A percentile compares a stretch with the other conserved stretches of the same genome.
These are phyloP conservation scores for Madurella fahalii DNA, from an alignment of 2,329 filamentous ascomycete species.

Conservation along the genomic window DNA sequence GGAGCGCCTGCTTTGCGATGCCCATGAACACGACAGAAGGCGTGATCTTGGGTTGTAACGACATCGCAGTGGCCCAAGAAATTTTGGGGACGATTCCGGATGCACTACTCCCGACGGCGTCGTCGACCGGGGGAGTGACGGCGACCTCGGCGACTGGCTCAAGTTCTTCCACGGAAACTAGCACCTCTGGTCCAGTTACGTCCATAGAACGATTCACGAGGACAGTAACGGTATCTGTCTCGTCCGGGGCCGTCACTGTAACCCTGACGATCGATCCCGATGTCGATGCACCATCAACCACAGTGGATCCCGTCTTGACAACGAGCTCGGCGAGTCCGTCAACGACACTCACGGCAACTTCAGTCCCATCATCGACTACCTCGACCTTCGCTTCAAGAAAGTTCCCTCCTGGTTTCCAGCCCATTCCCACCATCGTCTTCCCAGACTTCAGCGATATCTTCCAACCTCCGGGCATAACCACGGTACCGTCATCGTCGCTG, in stretches of 20 bases:
- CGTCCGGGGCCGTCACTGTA: conserved; percentile 3
- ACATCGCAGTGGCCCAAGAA: conserved; percentile 36
- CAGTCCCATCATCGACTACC: neutral
- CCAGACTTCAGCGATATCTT: neutral
- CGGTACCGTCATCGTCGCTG: neutral
- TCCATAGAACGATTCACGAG: conserved; percentile 9
- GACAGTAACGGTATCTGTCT: conserved; percentile 11
- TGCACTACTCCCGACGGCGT: conserved; percentile 2
- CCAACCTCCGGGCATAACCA: neutral
- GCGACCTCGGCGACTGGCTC: neutral
- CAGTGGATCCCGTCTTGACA: no score
- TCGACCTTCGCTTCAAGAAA: neutral
- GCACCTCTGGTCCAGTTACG: neutral
- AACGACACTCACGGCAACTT: neutral
- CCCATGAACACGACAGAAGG: conserved; percentile 48
- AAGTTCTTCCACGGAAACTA: neutral
- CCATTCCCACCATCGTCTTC: neutral
- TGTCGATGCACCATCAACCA: neutral
- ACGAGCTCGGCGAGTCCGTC: no score
- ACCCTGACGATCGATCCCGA: conserved; percentile 3
- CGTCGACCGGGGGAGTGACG: neutral
- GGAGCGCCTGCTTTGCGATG: conserved; percentile 48
- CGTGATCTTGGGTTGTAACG: conserved; percentile 47
- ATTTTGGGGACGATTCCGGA: conserved; percentile 37
- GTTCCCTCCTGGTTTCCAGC: neutral